Base-by-base conservation (phyloP, 768 basidiomycete genomes). In the Obba rivulosa region DNA sequence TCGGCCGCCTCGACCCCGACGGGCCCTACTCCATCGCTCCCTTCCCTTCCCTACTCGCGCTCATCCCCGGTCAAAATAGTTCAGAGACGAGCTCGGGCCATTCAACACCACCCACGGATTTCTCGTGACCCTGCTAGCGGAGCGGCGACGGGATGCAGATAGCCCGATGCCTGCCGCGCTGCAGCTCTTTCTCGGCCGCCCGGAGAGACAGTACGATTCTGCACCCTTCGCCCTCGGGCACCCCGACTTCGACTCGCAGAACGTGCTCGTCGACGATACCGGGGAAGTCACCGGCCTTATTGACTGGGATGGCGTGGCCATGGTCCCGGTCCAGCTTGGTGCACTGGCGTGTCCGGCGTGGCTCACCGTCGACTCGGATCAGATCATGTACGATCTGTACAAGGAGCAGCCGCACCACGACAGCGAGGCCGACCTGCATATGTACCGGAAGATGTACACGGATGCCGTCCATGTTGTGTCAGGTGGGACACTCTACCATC, bases 181-280 rank as follows among this genome's bases (percentile, higher is more conserved):
- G 4, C 41, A 34, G 14, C 14, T 42, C n/a, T 25, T 48, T 35
- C 0, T 48, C 25, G 43, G 43, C 20, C 38, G 34, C 1, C 43
- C 42, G 8, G 49, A 50, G 1, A 10, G 25, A 3, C 36, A 20
- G 0, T 49, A 20, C 17, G 42, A 43, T 37, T 1, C 14, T 14
- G 35, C 49, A 4, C 49, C 49, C 8, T 50, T 50, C 43, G 7
- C 34, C 16, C 20, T 50, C 20, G 43, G n/a, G 3, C 49, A 38
- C 11, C 49, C 49, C 16, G 49, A 50, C 28, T 40, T 35, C 43
- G 21, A 44, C 28, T 21, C 20, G 25, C 49, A 50, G 25, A 50
- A 50, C 37, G 35, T 50, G 25, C 23, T 49, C 42, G 48, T 49
- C 18, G 48, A 49, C 36, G 48, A 43, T 35, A 25, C 42, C 1